Evolutionary conservation across 2,329 filamentous ascomycete species (phyloP).

Genomic region (Aphanocladium album): DNA sequence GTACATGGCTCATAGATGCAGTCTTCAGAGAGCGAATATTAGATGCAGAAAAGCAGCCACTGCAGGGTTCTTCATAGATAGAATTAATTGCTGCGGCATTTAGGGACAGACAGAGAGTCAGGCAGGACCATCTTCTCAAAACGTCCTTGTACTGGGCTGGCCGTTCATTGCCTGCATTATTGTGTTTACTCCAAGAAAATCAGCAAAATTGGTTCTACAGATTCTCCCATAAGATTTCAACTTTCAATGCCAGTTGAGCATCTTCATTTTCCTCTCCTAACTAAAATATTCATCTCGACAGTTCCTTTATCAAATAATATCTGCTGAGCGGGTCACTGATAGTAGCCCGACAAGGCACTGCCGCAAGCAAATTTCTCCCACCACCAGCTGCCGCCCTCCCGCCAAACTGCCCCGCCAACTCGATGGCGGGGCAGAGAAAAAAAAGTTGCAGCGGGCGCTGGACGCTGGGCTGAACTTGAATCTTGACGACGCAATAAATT

Average conservation of each 20-base stretch:
- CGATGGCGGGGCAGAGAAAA: slow-evolving; percentile 1
- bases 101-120: too few relatives aligned
- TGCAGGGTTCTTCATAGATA: too few relatives aligned
- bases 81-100: too few relatives aligned
- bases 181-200: too few relatives aligned
- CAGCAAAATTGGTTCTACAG: too few relatives aligned
- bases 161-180: too few relatives aligned
- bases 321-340: background rate
- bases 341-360: background rate
- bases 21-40: too few relatives aligned
- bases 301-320: background rate
- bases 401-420: background rate
- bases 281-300: background rate
- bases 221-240: background rate
- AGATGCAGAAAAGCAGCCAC: too few relatives aligned
- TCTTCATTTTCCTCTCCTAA: background rate
- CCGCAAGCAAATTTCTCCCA: background rate
- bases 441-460: too few relatives aligned
- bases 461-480: background rate
- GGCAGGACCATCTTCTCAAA: too few relatives aligned
- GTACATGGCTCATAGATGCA: too few relatives aligned
- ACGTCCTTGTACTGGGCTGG: too few relatives aligned
- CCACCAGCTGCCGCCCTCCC: background rate
- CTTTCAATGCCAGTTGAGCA: background rate
- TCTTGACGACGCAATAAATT: background rate